Evolutionary conservation across 176 grass and related monocot species (phyloP), one percentile per base, ranked within the genome.

Genomic region (Cocos nucifera): DNA sequence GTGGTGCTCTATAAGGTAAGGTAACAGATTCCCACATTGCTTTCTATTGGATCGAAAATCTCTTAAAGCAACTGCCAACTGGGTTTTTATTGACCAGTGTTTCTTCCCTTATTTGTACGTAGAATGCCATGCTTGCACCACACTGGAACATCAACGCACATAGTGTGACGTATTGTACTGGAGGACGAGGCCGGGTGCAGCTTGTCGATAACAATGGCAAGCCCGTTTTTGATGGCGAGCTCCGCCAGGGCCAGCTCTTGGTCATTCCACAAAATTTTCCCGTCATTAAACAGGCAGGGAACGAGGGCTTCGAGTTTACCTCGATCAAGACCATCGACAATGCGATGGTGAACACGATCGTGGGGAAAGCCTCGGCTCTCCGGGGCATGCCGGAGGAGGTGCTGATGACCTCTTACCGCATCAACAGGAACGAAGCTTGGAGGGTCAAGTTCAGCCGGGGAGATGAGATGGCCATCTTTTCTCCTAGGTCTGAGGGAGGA

Each of bases 81-180:
- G 7, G 30, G 5, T 32, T 25, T 62, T 15, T 19, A 20, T 61
- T 27, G 12, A n/a, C 30, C 6, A 7, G 30, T 9, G 30, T 70
- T 29, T 60, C 19, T 70, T 53, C n/a, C n/a, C 21, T 4, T 75
- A 1, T 56, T 15, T 39, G 6, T 7, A 2, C 75, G 32, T 14
- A 82, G 79, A 82, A 82, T 17, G 79, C 59, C 12, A 16, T 64
- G 18, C 58, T 75, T 17, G 18, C 78, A 4, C 78, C 78, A n/a
- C 66, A 69, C 50, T 80, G 70, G 78, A 75, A 73, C 50, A 73
- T 80, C 50, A 80, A 75, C 19, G 78, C 70, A 21, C 78, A 80
- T 53, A 69, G 50, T 5, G 50, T 80, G 51, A n/a, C 58, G 50
- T 80, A 80, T 39, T 70, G 74, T 6, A 80, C 70, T 3, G 50